A percentile compares a stretch with the other conserved stretches of the same genome.
These are phyloP conservation scores for Moelleriella libera DNA, from an alignment of 2,329 filamentous ascomycete species.

Conservation along the genomic window DNA sequence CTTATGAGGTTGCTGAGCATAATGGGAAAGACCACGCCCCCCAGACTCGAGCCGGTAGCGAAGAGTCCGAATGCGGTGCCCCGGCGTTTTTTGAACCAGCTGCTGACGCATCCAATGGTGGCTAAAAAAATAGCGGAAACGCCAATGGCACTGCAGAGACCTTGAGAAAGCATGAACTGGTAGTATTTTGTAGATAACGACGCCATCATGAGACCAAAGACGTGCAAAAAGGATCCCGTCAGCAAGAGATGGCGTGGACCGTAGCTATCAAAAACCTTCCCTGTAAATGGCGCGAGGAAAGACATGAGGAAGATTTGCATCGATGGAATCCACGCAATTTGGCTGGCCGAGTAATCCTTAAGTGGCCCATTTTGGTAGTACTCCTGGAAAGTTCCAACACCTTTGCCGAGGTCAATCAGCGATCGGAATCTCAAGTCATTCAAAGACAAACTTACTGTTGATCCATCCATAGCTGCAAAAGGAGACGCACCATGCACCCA, in stretches of 20 bases:
- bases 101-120: slow-evolving; percentile 15
- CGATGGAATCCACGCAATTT: slow-evolving; percentile 48
- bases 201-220: slow-evolving; percentile 32
- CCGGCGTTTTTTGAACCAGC: slow-evolving; percentile 19
- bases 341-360: slow-evolving; percentile 31
- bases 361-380: slow-evolving; percentile 40
- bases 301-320: slow-evolving; percentile 23
- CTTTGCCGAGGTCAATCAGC: slow-evolving; percentile 6
- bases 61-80: slow-evolving; percentile 21
- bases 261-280: slow-evolving; percentile 40
- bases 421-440: not conserved
- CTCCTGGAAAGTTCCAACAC: slow-evolving; percentile 39
- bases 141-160: slow-evolving; percentile 21
- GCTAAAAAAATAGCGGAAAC: slow-evolving; percentile 19
- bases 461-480: slow-evolving; percentile 22
- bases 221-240: slow-evolving; percentile 36
- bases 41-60: slow-evolving; percentile 19
- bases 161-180: slow-evolving; percentile 17
- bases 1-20: slow-evolving; percentile 21
- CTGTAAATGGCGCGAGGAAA: slow-evolving; percentile 1
- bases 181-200: slow-evolving; percentile 4
- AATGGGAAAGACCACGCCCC: slow-evolving; percentile 26
- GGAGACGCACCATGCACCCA: slow-evolving; percentile 18
- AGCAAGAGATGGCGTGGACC: slow-evolving; percentile 43
- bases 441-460: slow-evolving; percentile 2